Conservation (phyloP, 805 yeast genomes). For the Candida insectorum region DNA sequence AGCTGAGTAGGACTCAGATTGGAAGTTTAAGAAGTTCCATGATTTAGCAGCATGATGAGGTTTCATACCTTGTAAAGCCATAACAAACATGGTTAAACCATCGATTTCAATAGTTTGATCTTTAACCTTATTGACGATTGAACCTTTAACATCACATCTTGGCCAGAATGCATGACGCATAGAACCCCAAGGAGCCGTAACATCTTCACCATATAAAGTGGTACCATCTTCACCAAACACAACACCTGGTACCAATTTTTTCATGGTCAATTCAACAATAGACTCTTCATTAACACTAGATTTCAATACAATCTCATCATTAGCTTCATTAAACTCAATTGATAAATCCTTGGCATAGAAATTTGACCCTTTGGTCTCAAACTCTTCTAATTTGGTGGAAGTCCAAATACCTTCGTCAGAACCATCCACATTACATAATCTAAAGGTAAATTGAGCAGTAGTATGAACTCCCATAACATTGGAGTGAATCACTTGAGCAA, state of each 20-base stretch:
- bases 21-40: conserved; percentile 94
- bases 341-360: conserved; percentile 75
- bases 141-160: conserved; percentile 69
- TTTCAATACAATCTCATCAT: conserved; percentile 46
- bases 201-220: conserved; percentile 82
- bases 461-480: conserved; percentile 83
- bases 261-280: conserved; percentile 63
- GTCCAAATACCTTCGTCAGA: conserved; percentile 73
- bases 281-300: conserved; percentile 69
- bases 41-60: conserved; percentile 98
- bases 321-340: conserved; percentile 57
- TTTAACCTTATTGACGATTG: conserved; percentile 40
- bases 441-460: conserved; percentile 92
- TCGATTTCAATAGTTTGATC: conserved; percentile 33
- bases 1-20: conserved; percentile 68
- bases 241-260: conserved; percentile 69
- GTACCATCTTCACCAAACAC: conserved; percentile 88
- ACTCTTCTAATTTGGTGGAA: conserved; percentile 82
- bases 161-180: conserved; percentile 99
- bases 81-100: conserved; percentile 75
- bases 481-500: conserved; percentile 93
- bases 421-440: conserved; percentile 55
- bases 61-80: conserved; percentile 98
- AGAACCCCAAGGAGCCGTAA: conserved; percentile 88
- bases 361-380: conserved; percentile 66